These are phyloP conservation scores for Trichomonas gallinae DNA, from an alignment of 208 protist species.

Conservation along the genomic window DNA sequence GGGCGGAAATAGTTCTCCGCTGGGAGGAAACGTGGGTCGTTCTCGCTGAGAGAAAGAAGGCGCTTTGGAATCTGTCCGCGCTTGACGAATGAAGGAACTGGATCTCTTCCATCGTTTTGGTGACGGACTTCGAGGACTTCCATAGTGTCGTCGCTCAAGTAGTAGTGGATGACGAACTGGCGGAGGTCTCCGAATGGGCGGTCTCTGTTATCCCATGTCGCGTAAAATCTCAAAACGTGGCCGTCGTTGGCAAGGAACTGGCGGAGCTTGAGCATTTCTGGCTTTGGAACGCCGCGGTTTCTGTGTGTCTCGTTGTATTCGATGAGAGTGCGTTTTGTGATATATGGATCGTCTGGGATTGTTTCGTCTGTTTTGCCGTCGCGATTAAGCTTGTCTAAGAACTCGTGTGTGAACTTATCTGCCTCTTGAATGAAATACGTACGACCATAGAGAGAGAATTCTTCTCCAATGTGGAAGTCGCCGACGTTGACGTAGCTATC, in stretches of 20 bases:
- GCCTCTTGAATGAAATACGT: slow-evolving; percentile 71
- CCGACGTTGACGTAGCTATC: slow-evolving; percentile 62
- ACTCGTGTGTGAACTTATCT: slow-evolving; percentile 71
- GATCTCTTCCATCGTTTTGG: slow-evolving; percentile 75
- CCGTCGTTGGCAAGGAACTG: slow-evolving; percentile 69
- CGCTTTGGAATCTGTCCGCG: slow-evolving; percentile 61
- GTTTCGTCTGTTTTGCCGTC: background rate
- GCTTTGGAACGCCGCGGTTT: slow-evolving; percentile 25
- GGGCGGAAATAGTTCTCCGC: slow-evolving; percentile 29
- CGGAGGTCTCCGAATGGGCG: slow-evolving; percentile 64
- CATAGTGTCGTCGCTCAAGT: slow-evolving; percentile 73
- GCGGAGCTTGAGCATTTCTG: slow-evolving; percentile 26
- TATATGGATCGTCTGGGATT: background rate
- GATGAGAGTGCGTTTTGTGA: background rate
- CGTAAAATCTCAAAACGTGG: slow-evolving; percentile 68
- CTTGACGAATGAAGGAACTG: slow-evolving; percentile 67
- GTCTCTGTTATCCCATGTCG: slow-evolving; percentile 65
- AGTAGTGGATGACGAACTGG: slow-evolving; percentile 74
- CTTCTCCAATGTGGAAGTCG: slow-evolving; percentile 64
- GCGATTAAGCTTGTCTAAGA: slow-evolving; percentile 57
- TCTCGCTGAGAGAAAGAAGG: slow-evolving; percentile 39
- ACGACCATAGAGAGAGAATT: slow-evolving; percentile 59
- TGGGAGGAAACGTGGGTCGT: slow-evolving; percentile 22
- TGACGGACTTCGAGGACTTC: slow-evolving; percentile 63
- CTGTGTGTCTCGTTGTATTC: slow-evolving; percentile 38